These are phyloP conservation scores for Drechslera avenae DNA, from an alignment of 2,329 filamentous ascomycete species.

Conservation along the genomic window DNA sequence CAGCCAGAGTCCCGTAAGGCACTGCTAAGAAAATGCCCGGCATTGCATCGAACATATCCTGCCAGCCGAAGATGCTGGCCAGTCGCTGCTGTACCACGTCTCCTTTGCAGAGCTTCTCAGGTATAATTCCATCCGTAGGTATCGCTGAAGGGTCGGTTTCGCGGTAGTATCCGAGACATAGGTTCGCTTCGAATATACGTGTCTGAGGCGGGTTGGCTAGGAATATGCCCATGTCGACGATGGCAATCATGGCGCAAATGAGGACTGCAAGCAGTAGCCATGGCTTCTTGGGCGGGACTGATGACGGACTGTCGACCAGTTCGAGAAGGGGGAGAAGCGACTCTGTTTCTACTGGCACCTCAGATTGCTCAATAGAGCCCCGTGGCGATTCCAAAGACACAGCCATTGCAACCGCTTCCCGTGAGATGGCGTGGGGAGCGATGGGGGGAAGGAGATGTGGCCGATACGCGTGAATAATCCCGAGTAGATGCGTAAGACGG, in stretches of 20 bases:
- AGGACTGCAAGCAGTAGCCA: conserved; percentile 42
- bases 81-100: conserved; percentile 55
- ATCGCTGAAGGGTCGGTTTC: conserved; percentile 52
- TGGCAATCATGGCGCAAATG: conserved; percentile 50
- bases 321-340: conserved; percentile 23
- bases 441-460: background rate
- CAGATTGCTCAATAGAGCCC: conserved; percentile 14
- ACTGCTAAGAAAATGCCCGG: conserved; percentile 54
- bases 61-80: conserved; percentile 57
- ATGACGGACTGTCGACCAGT: background rate
- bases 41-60: conserved; percentile 55
- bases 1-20: conserved; percentile 57
- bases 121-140: conserved; percentile 48
- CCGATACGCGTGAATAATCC: background rate
- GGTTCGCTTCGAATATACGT: conserved; percentile 56
- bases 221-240: conserved; percentile 54
- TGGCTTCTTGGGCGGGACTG: conserved; percentile 30
- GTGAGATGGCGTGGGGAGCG: background rate
- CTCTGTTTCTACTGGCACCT: conserved; percentile 14
- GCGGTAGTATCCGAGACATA: conserved; percentile 54
- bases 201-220: conserved; percentile 54
- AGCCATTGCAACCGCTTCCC: conserved; percentile 13
- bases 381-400: conserved; percentile 8
- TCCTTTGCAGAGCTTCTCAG: conserved; percentile 58
- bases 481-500: background rate